These are phyloP conservation scores for Aristolochia fimbriata DNA, from an alignment of 164 flowering plant genomes.

Conservation along the genomic window DNA sequence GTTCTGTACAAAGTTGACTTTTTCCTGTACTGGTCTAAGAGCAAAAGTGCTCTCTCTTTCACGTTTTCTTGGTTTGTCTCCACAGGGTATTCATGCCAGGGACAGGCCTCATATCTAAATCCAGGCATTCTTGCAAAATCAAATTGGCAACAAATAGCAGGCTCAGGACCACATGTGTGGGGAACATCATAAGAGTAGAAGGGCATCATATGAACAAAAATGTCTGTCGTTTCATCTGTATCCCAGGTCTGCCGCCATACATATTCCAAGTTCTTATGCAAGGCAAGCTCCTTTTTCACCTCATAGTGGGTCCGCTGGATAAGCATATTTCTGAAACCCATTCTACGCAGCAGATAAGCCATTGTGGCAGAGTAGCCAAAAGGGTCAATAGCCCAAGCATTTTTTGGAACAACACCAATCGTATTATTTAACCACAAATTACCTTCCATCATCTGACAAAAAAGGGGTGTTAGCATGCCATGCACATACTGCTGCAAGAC, in stretches of 20 bases:
- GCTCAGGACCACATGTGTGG: constrained; percentile 99
- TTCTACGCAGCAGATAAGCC: constrained; percentile 98
- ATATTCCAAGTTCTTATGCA: constrained; percentile 73
- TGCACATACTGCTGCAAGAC: too few species aligned
- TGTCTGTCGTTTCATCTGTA: constrained; percentile 78
- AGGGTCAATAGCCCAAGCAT: constrained; percentile 99
- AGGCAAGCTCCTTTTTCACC: constrained; percentile 87
- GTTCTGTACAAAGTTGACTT: constrained; percentile 88
- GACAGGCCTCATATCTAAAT: constrained; percentile 72
- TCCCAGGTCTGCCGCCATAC: constrained; percentile 99
- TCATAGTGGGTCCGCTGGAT: constrained; percentile 98
- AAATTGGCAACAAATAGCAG: constrained; percentile 96
- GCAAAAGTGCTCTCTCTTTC: constrained; percentile 58
- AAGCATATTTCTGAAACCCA: constrained; percentile 99
- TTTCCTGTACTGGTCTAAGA: constrained; percentile 86
- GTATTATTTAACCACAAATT: constrained; percentile 96
- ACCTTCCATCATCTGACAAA: constrained; percentile 90
- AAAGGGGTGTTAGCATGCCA: not conserved
- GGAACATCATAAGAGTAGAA: constrained; percentile 97
- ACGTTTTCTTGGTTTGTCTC: constrained; percentile 72
- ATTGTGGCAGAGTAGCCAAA: constrained; percentile 97
- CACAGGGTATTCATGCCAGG: constrained; percentile 79
- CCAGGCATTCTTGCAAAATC: constrained; percentile 84
- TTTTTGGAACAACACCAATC: constrained; percentile 83
- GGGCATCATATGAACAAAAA: constrained; percentile 99